Evolutionary conservation across 2,329 filamentous ascomycete species (phyloP).

Genomic region (Hypomyces perniciosus): DNA sequence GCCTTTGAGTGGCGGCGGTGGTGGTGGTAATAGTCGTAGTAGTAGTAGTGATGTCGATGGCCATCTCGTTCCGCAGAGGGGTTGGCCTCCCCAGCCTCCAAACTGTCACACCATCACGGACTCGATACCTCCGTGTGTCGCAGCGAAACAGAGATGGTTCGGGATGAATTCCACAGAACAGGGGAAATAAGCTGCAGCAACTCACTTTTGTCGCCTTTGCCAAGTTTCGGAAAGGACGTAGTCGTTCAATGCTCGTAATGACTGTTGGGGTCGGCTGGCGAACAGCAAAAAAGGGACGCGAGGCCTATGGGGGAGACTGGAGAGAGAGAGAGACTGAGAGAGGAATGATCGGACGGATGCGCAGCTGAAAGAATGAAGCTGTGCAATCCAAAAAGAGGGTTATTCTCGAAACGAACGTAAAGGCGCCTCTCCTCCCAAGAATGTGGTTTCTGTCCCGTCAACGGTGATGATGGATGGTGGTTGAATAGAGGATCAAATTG

Average conservation of each 20-base stretch:
- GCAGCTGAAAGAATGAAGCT: slow-evolving; percentile 29
- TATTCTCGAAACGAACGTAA: slow-evolving; percentile 11
- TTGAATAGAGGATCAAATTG: neutral
- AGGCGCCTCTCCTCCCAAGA: slow-evolving; percentile 8
- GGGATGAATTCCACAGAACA: neutral
- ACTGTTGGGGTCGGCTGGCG: neutral
- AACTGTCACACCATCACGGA: slow-evolving; percentile 10
- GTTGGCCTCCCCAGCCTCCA: slow-evolving; percentile 7
- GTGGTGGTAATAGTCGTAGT: neutral
- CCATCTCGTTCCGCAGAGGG: slow-evolving; percentile 8
- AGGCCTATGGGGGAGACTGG: slow-evolving; percentile 19
- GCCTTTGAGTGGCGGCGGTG: neutral
- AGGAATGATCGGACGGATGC: slow-evolving; percentile 30
- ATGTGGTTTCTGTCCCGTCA: slow-evolving; percentile 12
- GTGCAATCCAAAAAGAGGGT: slow-evolving; percentile 22
- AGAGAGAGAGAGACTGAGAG: slow-evolving; percentile 14
- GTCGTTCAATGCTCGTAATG: neutral
- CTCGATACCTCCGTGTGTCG: slow-evolving; percentile 7
- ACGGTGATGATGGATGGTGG: slow-evolving; percentile 10
- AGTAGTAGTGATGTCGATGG: neutral
- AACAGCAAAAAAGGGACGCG: neutral
- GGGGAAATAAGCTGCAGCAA: neutral
- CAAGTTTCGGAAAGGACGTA: neutral
- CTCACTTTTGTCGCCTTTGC: slow-evolving; percentile 1
- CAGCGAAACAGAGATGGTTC: slow-evolving; percentile 3